Conservation (phyloP, 345 rosid species). For the Dipteronia dyeriana region DNA sequence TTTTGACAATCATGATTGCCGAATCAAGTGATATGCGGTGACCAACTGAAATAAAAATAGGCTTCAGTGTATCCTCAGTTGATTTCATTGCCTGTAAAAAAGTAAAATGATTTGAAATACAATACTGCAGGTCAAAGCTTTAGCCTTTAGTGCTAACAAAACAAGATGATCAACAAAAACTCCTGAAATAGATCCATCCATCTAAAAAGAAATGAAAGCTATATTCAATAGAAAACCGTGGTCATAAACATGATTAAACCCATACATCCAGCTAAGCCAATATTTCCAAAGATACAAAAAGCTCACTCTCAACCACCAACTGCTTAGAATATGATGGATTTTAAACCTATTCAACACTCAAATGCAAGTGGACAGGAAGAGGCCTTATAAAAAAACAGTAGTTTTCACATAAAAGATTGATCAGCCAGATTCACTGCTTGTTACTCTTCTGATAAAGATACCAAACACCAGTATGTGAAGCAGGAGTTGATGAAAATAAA, state of each 20-base stretch:
- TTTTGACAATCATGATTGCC: constrained; percentile 55
- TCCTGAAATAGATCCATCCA: constrained; percentile 6
- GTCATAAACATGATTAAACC: neutral
- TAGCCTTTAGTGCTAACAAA: constrained; percentile 3
- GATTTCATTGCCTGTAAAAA: constrained; percentile 64
- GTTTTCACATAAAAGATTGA: neutral
- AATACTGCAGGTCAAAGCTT: neutral
- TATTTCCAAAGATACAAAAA: neutral
- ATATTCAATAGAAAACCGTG: neutral
- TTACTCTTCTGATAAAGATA: neutral
- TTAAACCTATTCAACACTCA: neutral
- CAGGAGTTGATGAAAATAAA: neutral
- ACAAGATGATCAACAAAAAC: neutral
- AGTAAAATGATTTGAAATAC: neutral
- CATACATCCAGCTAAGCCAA: neutral
- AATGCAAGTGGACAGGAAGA: neutral
- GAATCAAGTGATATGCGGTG: constrained; percentile 74
- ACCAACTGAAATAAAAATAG: constrained; percentile 80
- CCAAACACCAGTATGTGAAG: neutral
- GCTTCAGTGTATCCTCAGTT: constrained; percentile 54
- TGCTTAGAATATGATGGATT: constrained; percentile 2
- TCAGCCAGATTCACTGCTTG: neutral
- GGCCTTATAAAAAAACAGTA: neutral
- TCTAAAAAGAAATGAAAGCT: neutral
- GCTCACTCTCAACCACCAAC: neutral